These are phyloP conservation scores for Sordariomycetes sp. DNA, from an alignment of 2,329 filamentous ascomycete genomes.

Conservation along the genomic window DNA sequence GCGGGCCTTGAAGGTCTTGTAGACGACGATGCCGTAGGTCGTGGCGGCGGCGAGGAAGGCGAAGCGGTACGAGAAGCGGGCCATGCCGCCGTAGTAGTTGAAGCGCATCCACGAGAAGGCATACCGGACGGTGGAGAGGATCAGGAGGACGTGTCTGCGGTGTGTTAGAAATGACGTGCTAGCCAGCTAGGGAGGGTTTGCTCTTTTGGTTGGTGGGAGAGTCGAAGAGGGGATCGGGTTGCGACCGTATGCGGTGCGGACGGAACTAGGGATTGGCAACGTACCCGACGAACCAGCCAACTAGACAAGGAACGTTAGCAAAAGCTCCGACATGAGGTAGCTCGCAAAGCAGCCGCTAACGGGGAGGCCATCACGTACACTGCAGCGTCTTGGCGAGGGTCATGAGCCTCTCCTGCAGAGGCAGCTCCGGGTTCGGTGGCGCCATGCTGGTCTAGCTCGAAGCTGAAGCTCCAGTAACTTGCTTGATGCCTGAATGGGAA, in stretches of 20 bases:
- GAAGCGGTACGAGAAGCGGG: constrained; percentile 74
- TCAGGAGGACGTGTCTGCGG: constrained; percentile 68
- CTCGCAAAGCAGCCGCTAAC: neutral
- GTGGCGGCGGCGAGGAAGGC: constrained; percentile 81
- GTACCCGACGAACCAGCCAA: constrained; percentile 74
- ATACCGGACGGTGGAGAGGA: constrained; percentile 75
- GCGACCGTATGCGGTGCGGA: constrained; percentile 3
- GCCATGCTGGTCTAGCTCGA: constrained; percentile 4
- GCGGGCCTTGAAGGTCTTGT: constrained; percentile 88
- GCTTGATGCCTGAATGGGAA: neutral
- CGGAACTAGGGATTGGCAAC: constrained; percentile 19
- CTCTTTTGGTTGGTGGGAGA: neutral
- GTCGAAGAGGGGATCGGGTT: neutral
- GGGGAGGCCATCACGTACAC: constrained; percentile 45
- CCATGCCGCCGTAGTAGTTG: constrained; percentile 69
- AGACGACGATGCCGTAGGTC: constrained; percentile 96
- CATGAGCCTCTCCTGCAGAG: constrained; percentile 62
- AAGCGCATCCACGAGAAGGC: constrained; percentile 74
- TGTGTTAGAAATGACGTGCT: neutral
- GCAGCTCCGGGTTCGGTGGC: constrained; percentile 51
- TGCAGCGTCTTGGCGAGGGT: constrained; percentile 80
- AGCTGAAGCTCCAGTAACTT: neutral
- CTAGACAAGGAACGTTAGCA: constrained; percentile 19
- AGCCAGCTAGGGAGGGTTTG: too few relatives aligned
- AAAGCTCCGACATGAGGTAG: neutral